These are phyloP conservation scores for Chaetomiaceae sp. DNA, from an alignment of 2,329 filamentous ascomycete species.

Conservation along the genomic window DNA sequence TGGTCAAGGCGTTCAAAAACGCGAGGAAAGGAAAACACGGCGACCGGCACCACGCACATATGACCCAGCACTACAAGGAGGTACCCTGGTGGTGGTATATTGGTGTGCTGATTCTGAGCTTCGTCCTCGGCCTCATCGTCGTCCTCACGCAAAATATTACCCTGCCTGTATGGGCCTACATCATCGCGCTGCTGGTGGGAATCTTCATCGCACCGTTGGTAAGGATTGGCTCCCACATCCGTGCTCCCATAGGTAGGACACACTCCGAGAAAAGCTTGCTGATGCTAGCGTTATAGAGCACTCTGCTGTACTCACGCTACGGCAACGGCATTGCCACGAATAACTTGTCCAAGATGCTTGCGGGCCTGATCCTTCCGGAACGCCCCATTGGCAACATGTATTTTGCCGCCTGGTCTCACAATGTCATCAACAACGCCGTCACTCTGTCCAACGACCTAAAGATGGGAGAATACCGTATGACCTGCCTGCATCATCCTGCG, in stretches of 20 bases:
- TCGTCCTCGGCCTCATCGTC: conserved; percentile 44
- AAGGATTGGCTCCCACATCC: conserved; percentile 21
- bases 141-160: conserved; percentile 44
- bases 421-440: conserved; percentile 48
- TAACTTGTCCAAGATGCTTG: conserved; percentile 55
- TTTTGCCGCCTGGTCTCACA: conserved; percentile 56
- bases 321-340: conserved; percentile 57
- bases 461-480: conserved; percentile 54
- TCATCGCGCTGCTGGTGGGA: conserved; percentile 42
- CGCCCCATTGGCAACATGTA: conserved; percentile 55
- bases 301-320: conserved; percentile 47
- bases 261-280: no score
- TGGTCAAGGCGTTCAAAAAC: conserved; percentile 44
- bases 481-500: neutral
- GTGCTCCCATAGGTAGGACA: no score
- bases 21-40: conserved; percentile 40
- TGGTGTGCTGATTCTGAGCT: conserved; percentile 38
- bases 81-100: conserved; percentile 47
- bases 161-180: conserved; percentile 44
- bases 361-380: conserved; percentile 46
- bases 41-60: conserved; percentile 50
- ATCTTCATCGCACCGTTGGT: conserved; percentile 48
- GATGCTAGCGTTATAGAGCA: conserved; percentile 37
- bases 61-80: conserved; percentile 51
- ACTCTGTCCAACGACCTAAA: conserved; percentile 51